A percentile compares a stretch with the other conserved stretches of the same genome.
Evolutionary conservation across 306 rosid genomes (phyloP).

Genomic region (Pterocarpus macrocarpus): DNA sequence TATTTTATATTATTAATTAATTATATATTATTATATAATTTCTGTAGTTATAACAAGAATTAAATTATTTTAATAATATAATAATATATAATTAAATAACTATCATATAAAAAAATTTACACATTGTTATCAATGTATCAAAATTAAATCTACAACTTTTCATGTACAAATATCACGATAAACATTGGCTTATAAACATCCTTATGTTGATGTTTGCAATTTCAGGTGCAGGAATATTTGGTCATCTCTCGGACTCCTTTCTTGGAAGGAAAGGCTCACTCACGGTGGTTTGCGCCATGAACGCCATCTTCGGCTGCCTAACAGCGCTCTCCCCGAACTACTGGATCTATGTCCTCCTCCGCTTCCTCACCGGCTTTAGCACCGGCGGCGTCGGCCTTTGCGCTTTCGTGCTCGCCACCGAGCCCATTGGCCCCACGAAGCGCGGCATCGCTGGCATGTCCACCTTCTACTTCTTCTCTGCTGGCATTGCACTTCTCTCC

Average conservation of each 20-base stretch:
- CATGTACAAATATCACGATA: neutral
- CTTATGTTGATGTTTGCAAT: neutral
- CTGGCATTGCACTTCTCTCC: slow-evolving; percentile 77
- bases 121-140: neutral
- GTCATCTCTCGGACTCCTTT: slow-evolving; percentile 85
- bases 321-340: slow-evolving; percentile 78
- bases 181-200: no score
- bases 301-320: slow-evolving; percentile 76
- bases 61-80: no score
- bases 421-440: slow-evolving; percentile 76
- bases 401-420: slow-evolving; percentile 84
- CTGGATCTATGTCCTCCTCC: slow-evolving; percentile 66
- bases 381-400: slow-evolving; percentile 89
- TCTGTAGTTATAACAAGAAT: no score
- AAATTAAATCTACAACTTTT: neutral
- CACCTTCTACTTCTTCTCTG: slow-evolving; percentile 93
- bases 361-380: slow-evolving; percentile 87
- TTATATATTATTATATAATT: no score
- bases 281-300: slow-evolving; percentile 71
- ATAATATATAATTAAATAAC: no score
- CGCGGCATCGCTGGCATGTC: slow-evolving; percentile 88
- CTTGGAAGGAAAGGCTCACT: slow-evolving; percentile 91
- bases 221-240: slow-evolving; percentile 93
- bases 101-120: no score
- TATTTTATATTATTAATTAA: no score